These are phyloP conservation scores for Microsporum audouinii DNA, from an alignment of 2,329 filamentous ascomycete species.

Conservation along the genomic window DNA sequence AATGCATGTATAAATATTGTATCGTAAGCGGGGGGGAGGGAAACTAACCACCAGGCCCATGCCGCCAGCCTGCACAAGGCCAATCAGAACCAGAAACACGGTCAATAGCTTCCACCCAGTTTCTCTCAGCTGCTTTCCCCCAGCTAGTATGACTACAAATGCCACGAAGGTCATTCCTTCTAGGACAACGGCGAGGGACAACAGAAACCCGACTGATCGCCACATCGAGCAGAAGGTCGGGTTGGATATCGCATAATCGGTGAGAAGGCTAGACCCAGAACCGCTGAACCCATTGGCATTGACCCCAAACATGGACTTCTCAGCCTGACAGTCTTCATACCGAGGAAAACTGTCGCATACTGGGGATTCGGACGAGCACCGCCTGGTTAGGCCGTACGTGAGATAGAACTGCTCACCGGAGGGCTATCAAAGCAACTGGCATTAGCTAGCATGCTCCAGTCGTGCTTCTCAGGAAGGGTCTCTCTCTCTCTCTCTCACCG, in stretches of 20 bases:
- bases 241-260: not conserved
- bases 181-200: conserved; percentile 71
- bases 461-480: not conserved
- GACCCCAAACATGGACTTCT: not conserved
- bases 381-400: conserved; percentile 65
- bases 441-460: not conserved
- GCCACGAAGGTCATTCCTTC: conserved; percentile 70
- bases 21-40: not conserved
- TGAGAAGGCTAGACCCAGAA: not conserved
- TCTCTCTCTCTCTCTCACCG: conserved; percentile 28
- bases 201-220: conserved; percentile 76
- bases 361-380: conserved; percentile 60
- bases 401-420: conserved; percentile 43
- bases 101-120: conserved; percentile 69
- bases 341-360: conserved; percentile 50
- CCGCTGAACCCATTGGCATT: conserved; percentile 34
- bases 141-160: conserved; percentile 64
- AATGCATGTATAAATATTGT: not conserved
- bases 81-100: conserved; percentile 53
- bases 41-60: conserved; percentile 74
- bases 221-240: conserved; percentile 76
- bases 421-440: conserved; percentile 16
- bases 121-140: conserved; percentile 69
- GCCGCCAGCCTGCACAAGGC: conserved; percentile 58
- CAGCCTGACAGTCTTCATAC: conserved; percentile 49